Evolutionary conservation across 805 yeast genomes (phyloP), one percentile per base, ranked within the genome.

Genomic region (Ogataea chonburiensis): DNA sequence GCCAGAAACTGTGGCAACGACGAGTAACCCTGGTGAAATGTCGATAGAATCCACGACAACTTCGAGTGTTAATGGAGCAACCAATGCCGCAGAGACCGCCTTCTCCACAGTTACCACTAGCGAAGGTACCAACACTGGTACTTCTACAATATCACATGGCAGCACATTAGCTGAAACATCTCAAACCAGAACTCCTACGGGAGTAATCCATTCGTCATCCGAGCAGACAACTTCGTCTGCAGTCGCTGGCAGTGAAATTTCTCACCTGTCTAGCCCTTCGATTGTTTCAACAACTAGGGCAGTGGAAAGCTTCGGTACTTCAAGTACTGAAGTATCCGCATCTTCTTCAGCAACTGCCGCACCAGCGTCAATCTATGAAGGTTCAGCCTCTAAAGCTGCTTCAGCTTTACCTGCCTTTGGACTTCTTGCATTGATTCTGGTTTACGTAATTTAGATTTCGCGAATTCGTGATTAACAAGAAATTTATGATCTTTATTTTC

Each of bases 161-260:
- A n/a, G n/a, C n/a, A n/a, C n/a, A n/a, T n/a, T n/a, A n/a, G n/a
- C n/a, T n/a, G n/a, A n/a, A n/a, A n/a, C 15, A 4, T 8, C 5
- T 7, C n/a, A 7, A 17, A 6, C 16, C 7, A 20, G n/a, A 7
- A n/a, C 31, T 10, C 15, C 36, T 5, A 18, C 24, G 25, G 26
- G 22, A 16, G 7, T 7, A 9, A 11, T 31, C 31, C 21, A 31
- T 20, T 20, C 37, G 37, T 33, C 37, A 10, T 14, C 29, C 7
- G 29, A 24, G 7, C 36, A 32, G 24, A 18, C 36, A 14, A 18
- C 24, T 24, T 32, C 29, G 36, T 24, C 36, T 24, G 36, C 14
- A 15, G 29, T 24, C 13, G 5, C 21, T 19, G 37, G 31, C 30
- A 20, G n/a, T 20, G 37, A 26, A 21, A 5, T 25, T 20, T 15